Conservation (phyloP, 768 basidiomycete genomes). For the Suillus variegatus region DNA sequence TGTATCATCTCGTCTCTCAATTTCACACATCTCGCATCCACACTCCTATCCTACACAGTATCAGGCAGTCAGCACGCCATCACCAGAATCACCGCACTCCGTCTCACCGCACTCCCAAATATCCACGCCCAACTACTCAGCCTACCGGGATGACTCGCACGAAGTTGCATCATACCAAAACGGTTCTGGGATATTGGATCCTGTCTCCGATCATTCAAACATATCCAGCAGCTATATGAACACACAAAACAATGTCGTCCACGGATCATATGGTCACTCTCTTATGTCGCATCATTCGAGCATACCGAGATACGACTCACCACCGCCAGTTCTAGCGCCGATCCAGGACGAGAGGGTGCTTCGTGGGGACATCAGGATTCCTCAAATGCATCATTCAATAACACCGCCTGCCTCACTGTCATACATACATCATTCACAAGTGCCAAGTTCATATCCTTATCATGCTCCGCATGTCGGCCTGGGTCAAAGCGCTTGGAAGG, state of each 20-base stretch:
- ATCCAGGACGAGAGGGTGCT: slow-evolving; percentile 45
- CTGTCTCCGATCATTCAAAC: slow-evolving; percentile 28
- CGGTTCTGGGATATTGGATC: slow-evolving; percentile 30
- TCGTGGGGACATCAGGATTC: slow-evolving; percentile 30
- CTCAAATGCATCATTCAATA: slow-evolving; percentile 33
- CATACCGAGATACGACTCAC: slow-evolving; percentile 45
- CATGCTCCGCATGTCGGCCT: slow-evolving; percentile 38
- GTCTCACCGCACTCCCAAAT: slow-evolving; percentile 37
- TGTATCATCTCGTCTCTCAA: slow-evolving; percentile 55
- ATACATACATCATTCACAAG: slow-evolving; percentile 45
- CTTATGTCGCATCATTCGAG: slow-evolving; percentile 23
- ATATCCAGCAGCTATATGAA: slow-evolving; percentile 31
- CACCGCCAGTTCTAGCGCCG: slow-evolving; percentile 57
- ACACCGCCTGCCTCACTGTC: slow-evolving; percentile 31
- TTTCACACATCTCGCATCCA: slow-evolving; percentile 61
- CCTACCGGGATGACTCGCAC: slow-evolving; percentile 47
- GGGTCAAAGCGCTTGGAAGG: slow-evolving; percentile 47
- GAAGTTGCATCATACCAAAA: slow-evolving; percentile 41
- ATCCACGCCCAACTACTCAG: slow-evolving; percentile 40
- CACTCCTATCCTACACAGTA: slow-evolving; percentile 43
- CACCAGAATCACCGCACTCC: slow-evolving; percentile 54
- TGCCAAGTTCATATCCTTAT: slow-evolving; percentile 42
- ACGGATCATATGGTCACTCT: slow-evolving; percentile 22
- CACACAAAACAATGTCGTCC: slow-evolving; percentile 30
- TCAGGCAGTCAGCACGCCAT: slow-evolving; percentile 42